These are phyloP conservation scores for Verruconis gallopava DNA, from an alignment of 2,329 filamentous ascomycete genomes.

Conservation along the genomic window DNA sequence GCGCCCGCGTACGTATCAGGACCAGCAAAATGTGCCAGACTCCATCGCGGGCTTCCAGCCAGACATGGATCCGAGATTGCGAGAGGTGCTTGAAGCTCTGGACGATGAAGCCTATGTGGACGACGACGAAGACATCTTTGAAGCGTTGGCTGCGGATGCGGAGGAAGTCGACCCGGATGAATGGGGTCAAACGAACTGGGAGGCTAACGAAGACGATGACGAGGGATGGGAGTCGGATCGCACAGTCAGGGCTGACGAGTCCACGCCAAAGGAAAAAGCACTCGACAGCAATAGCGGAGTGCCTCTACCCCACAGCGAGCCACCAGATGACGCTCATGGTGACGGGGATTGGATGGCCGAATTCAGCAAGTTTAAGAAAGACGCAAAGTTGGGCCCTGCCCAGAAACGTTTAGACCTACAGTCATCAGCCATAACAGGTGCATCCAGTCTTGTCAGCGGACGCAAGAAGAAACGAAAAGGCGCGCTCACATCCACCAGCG, in stretches of 20 bases:
- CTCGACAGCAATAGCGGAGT: constrained; percentile 15
- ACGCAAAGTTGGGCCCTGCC: constrained; percentile 25
- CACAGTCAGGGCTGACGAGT: constrained; percentile 56
- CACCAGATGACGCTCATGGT: constrained; percentile 25
- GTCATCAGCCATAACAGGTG: constrained; percentile 56
- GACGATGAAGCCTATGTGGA: constrained; percentile 95
- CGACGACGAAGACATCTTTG: constrained; percentile 71
- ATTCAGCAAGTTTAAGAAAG: constrained; percentile 89
- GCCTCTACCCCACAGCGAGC: constrained; percentile 16
- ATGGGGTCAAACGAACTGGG: constrained; percentile 50
- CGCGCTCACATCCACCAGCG: constrained; percentile 73
- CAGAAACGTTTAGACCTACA: constrained; percentile 47
- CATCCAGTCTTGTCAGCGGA: constrained; percentile 61
- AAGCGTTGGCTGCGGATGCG: constrained; percentile 53
- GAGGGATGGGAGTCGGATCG: constrained; percentile 92
- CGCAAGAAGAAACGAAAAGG: constrained; percentile 91
- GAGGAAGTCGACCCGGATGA: constrained; percentile 66
- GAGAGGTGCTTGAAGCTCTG: constrained; percentile 83
- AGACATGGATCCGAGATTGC: constrained; percentile 87
- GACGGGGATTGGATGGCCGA: constrained; percentile 82
- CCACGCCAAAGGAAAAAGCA: constrained; percentile 33
- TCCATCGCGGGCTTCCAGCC: constrained; percentile 87
- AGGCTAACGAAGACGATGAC: constrained; percentile 44
- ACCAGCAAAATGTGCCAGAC: constrained; percentile 87
- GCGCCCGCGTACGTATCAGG: constrained; percentile 51